Percentiles rank a stretch among this genome's conserved stretches.
Conservation (phyloP, 2,329 filamentous ascomycete species). For the Moelleriella libera region DNA sequence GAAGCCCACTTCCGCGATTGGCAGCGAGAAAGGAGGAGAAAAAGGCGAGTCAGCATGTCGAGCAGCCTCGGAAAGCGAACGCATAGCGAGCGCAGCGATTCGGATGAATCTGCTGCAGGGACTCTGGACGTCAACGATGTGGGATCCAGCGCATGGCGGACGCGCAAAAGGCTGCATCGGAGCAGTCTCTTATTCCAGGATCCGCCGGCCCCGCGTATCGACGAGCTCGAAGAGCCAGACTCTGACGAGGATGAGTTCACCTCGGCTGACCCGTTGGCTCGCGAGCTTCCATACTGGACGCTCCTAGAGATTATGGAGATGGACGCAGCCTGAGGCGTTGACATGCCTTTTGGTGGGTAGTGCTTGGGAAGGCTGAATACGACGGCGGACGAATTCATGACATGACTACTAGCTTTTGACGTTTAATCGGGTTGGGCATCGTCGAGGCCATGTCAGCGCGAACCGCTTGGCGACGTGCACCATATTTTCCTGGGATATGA, state of each 20-base stretch:
- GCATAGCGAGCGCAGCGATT: constrained; percentile 38
- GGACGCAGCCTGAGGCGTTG: constrained; percentile 16
- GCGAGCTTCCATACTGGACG: constrained; percentile 34
- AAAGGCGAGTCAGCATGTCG: constrained; percentile 32
- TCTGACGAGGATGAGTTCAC: constrained; percentile 30
- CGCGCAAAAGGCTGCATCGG: constrained; percentile 31
- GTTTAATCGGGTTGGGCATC: too few relatives aligned
- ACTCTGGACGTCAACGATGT: constrained; percentile 25
- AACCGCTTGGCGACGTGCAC: too few relatives aligned
- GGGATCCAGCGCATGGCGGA: constrained; percentile 32
- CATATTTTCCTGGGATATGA: too few relatives aligned
- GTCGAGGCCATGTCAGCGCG: too few relatives aligned
- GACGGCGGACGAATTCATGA: too few relatives aligned
- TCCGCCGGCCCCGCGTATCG: constrained; percentile 33
- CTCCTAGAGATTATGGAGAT: constrained; percentile 35
- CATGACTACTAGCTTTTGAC: too few relatives aligned
- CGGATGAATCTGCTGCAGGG: constrained; percentile 26
- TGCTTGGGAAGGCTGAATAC: too few relatives aligned
- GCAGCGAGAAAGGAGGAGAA: constrained; percentile 27
- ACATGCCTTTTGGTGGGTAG: too few relatives aligned
- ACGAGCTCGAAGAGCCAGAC: constrained; percentile 38
- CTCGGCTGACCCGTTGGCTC: constrained; percentile 26
- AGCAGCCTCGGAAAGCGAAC: constrained; percentile 41
- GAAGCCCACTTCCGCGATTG: constrained; percentile 24
- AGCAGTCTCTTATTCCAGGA: constrained; percentile 34